Evolutionary conservation across 2,329 filamentous ascomycete species (phyloP), one percentile per base, ranked within the genome.

Genomic region (Torrubiella hemipterigena): DNA sequence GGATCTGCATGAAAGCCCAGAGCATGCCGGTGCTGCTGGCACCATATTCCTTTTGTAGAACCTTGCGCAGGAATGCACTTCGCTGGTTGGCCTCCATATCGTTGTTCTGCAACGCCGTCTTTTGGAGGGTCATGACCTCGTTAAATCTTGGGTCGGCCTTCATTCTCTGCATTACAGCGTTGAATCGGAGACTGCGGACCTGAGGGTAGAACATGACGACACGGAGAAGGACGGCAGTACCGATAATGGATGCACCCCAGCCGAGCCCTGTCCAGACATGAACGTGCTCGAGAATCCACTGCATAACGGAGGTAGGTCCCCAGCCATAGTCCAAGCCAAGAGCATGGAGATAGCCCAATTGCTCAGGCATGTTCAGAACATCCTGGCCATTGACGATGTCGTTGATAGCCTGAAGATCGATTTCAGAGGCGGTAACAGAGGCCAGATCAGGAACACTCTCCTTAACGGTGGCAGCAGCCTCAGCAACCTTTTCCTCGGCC

Each of bases 321-420:
- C 65, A 87, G 49, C 89, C 86, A 47, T 80, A 96, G 46, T 96
- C 83, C 15, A 98, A 62, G 4, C 91, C 91, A 9, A 96, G 64
- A 6, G 74, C 68, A 43, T 82, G 73, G 36, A 98, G 63, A 48
- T 87, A 95, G 39, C 91, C 91, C 36, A 93, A 72, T 30, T 74
- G 65, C 47, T 89, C 81, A 21, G 81, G 74, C 39, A 85, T 71
- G 38, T 69, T 58, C 37, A 75, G 64, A 33, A 73, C 55, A 32
- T 65, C 58, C 35, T 54, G 47, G 29, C 54, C 50, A 30, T 57
- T 50, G 38, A 55, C 54, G 27, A 56, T 42, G 34, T 52, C 46
- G 40, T 48, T 42, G 30, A 57, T 49, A 23, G 49, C 41, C 30
- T 47, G 41, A 34, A 59, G 43, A 42, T 55, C 52, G 41, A 52